Conservation (phyloP, 2,329 filamentous ascomycete genomes). For the Fusarium incarnatum region DNA sequence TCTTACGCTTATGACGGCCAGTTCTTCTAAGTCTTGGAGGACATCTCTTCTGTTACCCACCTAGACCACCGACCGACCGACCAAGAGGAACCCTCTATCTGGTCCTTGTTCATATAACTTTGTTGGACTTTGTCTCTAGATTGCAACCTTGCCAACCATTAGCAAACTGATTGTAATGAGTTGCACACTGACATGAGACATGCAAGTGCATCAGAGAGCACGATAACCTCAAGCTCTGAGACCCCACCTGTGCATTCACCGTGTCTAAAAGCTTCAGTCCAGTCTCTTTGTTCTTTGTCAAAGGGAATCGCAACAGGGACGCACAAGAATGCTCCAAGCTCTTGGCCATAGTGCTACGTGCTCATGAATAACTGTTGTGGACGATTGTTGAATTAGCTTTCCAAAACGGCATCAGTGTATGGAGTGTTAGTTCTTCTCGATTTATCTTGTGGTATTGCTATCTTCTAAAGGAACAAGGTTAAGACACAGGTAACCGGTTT, state of each 20-base stretch:
- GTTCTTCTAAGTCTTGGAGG: too few species aligned
- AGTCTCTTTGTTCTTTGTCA: too few species aligned
- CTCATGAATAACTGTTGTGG: not conserved
- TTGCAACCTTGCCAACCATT: not conserved
- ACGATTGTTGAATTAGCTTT: too few species aligned
- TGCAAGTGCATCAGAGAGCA: not conserved
- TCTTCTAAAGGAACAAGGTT: not conserved
- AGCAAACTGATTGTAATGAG: not conserved
- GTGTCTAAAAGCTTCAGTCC: not conserved
- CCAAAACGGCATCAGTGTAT: not conserved
- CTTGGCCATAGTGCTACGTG: too few species aligned
- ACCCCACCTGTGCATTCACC: not conserved
- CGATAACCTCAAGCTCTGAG: not conserved
- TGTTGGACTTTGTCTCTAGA: not conserved
- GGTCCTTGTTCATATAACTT: not conserved
- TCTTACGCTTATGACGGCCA: too few species aligned
- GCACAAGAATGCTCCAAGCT: too few species aligned
- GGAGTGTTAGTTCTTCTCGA: not conserved
- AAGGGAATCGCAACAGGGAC: not conserved
- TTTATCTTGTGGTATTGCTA: not conserved
- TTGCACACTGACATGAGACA: not conserved
- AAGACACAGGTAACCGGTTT: slow-evolving; percentile 16
- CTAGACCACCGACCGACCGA: not conserved
- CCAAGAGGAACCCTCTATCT: not conserved
- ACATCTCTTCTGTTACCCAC: too few species aligned